Evolutionary conservation across 1,284 basidiomycete species (phyloP).

Genomic region (Anthracocystis setariae): DNA sequence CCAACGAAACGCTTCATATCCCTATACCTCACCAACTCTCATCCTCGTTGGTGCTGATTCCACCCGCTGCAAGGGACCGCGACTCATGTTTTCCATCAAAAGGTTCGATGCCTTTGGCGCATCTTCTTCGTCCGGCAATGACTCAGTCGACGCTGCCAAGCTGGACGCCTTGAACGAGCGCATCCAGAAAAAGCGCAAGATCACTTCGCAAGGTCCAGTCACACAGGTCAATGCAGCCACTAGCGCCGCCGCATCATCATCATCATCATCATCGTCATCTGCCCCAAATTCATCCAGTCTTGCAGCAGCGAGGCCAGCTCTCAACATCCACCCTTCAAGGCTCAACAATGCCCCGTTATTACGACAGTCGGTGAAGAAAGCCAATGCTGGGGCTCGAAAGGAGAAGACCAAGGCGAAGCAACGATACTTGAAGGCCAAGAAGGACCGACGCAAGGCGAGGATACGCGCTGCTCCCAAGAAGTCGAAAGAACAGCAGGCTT

Average conservation of each 20-base stretch:
- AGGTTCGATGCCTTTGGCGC: constrained; percentile 47
- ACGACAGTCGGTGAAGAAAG: constrained; percentile 43
- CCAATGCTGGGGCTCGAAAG: constrained; percentile 23
- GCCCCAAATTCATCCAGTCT: constrained; percentile 15
- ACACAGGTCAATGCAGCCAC: background rate
- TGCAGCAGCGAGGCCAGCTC: constrained; percentile 14
- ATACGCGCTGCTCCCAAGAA: constrained; percentile 52
- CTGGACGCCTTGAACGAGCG: constrained; percentile 52
- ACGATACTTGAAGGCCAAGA: constrained; percentile 63
- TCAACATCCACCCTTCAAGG: constrained; percentile 58
- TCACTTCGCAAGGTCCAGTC: constrained; percentile 11
- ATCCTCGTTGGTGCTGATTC: background rate
- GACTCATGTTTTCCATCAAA: constrained; percentile 52
- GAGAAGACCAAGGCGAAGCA: constrained; percentile 65
- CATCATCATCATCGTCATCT: constrained; percentile 4
- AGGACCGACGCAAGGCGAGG: constrained; percentile 57
- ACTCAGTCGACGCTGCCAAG: constrained; percentile 28
- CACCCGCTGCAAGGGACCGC: background rate
- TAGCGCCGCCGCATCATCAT: background rate
- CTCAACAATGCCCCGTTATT: constrained; percentile 48
- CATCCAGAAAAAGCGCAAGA: constrained; percentile 46
- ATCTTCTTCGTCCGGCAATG: constrained; percentile 7
- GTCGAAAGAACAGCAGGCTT: constrained; percentile 20
- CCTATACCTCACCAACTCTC: background rate
- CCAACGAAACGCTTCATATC: too few relatives aligned